Base-by-base conservation (phyloP, 805 yeast genomes). In the Lipomyces oligophaga region DNA sequence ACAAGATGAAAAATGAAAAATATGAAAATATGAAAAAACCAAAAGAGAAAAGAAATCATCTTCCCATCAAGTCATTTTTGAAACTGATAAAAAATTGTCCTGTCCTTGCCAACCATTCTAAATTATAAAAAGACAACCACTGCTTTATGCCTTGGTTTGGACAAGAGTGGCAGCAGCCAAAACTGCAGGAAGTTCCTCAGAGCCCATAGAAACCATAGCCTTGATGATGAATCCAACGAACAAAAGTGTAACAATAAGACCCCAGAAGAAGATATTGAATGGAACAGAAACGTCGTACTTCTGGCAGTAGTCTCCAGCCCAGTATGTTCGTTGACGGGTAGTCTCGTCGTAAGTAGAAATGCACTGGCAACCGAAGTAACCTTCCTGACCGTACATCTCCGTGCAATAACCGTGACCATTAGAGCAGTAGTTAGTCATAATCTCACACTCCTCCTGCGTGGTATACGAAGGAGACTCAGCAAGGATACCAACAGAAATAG, bases 211-310 rank as follows among this genome's bases (percentile, higher is more conserved):
- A 37, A 63, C 59, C 62, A 80, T 65, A 47, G 79, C 70, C 60
- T 72, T 73, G 53, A 79, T 62, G 36, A 83, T 81, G 55, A 43
- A 52, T 4, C 63, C 66, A 35, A 66, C 74, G 48, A 78, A 67
- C 25, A 76, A 62, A 15, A 69, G 32, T 16, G 59, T 53, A 19
- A 49, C 41, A 36, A 52, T 51, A 28, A 57, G 38, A 38, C 58
- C 58, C 87, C 90, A 83, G 58, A 83, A 74, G 54, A 83, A 70
- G 58, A 84, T 71, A 60, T 83, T 78, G 57, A 83, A 79, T 64
- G 79, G 79, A 3, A 76, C 72, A 36, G 83, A 74, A 49, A 83
- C 73, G 59, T 85, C 89, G 58, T 71, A 72, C 73, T 83, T 83
- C 58, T 75, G 71, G 64, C 93, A 84, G 51, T 78, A 77, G 47